phyloP scores from a whole-genome alignment of 2,329 filamentous ascomycete genomes.

The Monascus ruber region DNA sequence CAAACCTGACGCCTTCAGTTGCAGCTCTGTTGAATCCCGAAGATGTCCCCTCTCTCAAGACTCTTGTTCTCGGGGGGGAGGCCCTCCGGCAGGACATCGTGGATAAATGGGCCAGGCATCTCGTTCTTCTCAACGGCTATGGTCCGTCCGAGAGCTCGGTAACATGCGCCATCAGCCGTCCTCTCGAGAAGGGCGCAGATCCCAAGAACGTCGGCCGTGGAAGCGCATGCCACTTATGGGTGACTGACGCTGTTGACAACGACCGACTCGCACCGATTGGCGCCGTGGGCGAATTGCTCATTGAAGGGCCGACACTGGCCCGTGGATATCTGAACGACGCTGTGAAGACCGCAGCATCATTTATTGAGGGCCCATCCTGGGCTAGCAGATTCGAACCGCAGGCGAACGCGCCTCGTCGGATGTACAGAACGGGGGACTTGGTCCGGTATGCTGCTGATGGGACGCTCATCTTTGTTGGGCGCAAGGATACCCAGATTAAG shows the following conservation, averaged over 20 bases:
- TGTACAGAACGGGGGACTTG: slow-evolving; percentile 9
- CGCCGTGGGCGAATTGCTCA: neutral
- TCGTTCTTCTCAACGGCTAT: no score
- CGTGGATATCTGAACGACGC: neutral
- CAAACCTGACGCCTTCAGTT: no score
- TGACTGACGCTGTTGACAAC: neutral
- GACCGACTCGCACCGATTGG: neutral
- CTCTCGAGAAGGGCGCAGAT: no score
- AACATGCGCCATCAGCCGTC: no score
- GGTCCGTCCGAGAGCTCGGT: no score
- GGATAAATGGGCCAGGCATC: no score
- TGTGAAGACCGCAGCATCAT: neutral
- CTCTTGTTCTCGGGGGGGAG: no score
- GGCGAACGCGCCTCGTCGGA: slow-evolving; percentile 10
- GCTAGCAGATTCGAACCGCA: no score
- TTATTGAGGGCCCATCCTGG: neutral
- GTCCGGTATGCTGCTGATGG: slow-evolving; percentile 53
- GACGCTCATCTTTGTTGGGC: slow-evolving; percentile 58
- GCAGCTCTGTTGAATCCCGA: no score
- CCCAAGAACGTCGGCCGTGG: no score
- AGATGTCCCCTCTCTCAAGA: no score
- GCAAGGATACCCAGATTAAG: slow-evolving; percentile 42
- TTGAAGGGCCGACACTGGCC: neutral
- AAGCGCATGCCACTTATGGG: neutral
- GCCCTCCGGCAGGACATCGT: no score